These are phyloP conservation scores for Daldinia vernicosa DNA, from an alignment of 495 filamentous ascomycete species.

Conservation along the genomic window DNA sequence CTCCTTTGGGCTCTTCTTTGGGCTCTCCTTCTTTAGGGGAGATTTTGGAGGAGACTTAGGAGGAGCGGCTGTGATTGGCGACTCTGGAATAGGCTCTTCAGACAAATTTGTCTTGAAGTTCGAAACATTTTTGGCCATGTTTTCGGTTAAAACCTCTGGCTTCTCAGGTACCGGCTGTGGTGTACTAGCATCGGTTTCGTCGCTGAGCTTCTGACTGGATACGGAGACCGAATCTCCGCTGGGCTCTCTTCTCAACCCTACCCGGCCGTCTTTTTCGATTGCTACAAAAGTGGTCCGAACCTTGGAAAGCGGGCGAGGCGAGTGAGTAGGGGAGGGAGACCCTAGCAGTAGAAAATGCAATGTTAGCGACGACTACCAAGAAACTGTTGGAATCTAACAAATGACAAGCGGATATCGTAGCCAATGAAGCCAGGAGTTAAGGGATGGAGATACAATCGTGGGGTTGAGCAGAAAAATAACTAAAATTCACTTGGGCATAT, in stretches of 20 bases:
- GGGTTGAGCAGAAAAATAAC: conserved; percentile 16
- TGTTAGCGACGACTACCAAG: conserved; percentile 39
- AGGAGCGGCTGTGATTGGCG: conserved; percentile 39
- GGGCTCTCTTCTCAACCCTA: conserved; percentile 54
- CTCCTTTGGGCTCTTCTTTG: no score
- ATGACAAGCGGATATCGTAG: conserved; percentile 26
- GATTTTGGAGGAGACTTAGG: conserved; percentile 18
- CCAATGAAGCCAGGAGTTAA: conserved; percentile 10
- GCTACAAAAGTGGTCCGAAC: conserved; percentile 86
- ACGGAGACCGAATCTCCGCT: conserved; percentile 56
- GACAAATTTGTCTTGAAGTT: conserved; percentile 45
- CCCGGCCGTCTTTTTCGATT: conserved; percentile 70
- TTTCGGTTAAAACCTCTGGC: conserved; percentile 45
- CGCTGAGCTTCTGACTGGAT: conserved; percentile 48
- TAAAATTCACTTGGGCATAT: conserved; percentile 5
- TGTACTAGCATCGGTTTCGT: conserved; percentile 47
- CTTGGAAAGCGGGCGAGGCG: conserved; percentile 73
- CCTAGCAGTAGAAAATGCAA: conserved; percentile 34
- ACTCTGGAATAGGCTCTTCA: conserved; percentile 49
- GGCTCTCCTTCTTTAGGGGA: conserved; percentile 31
- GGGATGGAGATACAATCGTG: conserved; percentile 24
- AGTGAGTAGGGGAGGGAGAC: conserved; percentile 47
- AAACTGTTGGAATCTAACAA: conserved; percentile 9
- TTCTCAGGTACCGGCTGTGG: conserved; percentile 47
- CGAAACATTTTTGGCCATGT: conserved; percentile 40